Base-by-base conservation (phyloP, 208 protist species). In the Leishmania turanica region DNA sequence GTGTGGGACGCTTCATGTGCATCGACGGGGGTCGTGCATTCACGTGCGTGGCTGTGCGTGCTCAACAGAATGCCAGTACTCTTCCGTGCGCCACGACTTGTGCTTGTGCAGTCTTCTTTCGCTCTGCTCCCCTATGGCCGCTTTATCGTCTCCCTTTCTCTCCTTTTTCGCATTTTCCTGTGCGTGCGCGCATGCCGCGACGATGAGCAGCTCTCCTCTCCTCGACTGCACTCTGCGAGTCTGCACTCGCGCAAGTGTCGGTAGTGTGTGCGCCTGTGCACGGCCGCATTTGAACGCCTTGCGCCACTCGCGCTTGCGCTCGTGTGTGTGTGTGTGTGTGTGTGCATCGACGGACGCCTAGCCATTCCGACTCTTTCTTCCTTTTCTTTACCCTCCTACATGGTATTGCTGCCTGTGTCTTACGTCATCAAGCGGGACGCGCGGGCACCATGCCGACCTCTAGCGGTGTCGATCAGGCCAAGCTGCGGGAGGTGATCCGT, bases 401-500 rank as follows among this genome's bases (percentile, higher is more conserved):
- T 1, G 27, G 45, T 54, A 73, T 73, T 51, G 42, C 19, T 34
- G 21, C 68, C 45, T 73, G 42, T 70, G 8, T 51, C 24, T 27
- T 0, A 37, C 45, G 2, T 54, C 7, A 53, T 54, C 68, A 7
- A 49, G 13, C 40, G 37, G 27, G 66, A n/a, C 19, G 8, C 13
- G 42, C 42, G 13, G 45, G n/a, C 31, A 54, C 71, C 19, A 85
- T 85, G 82, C 72, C 82, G 64, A 81, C 77, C 37, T 68, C 72
- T 40, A 81, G 73, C 34, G 82, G 78, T 40, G 73, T 79, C 9
- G 82, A 85, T 68, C 77, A 71, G 7, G 73, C 82, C 40, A 81
- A 81, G 65, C 68, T 85, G 77, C 82, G 82, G 53, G 82, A 85
- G 64, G 66, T 78, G 37, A 60, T 85, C 62, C 82, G 82, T 64